Percentiles rank a stretch among this genome's conserved stretches.
Conservation (phyloP, 176 grass and related monocot genomes). For the Musa schizocarpa region DNA sequence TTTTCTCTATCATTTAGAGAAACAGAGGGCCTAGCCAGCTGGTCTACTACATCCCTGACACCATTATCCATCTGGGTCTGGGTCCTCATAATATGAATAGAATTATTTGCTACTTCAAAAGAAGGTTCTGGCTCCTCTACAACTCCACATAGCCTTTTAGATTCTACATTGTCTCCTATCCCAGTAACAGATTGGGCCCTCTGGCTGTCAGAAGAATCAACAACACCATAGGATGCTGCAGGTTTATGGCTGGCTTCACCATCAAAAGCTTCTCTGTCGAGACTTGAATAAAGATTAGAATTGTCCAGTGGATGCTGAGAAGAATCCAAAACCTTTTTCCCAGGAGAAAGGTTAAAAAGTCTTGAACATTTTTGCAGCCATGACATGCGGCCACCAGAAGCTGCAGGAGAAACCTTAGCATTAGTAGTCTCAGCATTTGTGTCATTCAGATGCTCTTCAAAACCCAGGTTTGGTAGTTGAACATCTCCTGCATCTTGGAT, state of each 20-base stretch:
- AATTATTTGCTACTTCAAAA: conserved; percentile 67
- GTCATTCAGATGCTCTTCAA: conserved; percentile 23
- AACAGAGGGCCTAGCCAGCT: conserved; percentile 27
- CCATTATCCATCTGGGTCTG: conserved; percentile 26
- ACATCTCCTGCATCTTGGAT: conserved; percentile 32
- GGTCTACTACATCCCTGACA: conserved; percentile 18
- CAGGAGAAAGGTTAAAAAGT: conserved; percentile 69
- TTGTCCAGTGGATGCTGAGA: conserved; percentile 16
- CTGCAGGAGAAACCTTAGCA: conserved; percentile 15
- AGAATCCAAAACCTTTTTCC: conserved; percentile 44
- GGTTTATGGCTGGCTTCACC: conserved; percentile 45
- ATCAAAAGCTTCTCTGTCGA: conserved; percentile 59
- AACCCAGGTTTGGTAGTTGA: conserved; percentile 40
- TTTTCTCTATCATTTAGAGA: conserved; percentile 54
- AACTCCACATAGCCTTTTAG: conserved; percentile 30
- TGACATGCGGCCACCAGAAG: conserved; percentile 47
- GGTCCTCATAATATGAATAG: conserved; percentile 29
- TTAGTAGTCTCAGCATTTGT: conserved; percentile 23
- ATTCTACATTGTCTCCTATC: conserved; percentile 35
- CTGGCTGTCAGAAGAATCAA: conserved; percentile 31
- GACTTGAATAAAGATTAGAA: background rate
- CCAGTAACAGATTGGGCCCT: conserved; percentile 26
- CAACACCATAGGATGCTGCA: conserved; percentile 51
- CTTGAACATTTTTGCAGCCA: conserved; percentile 73
- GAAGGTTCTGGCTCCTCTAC: conserved; percentile 47